A percentile compares a stretch with the other conserved stretches of the same genome.
Conservation (phyloP, 2,329 filamentous ascomycete species). For the Aureobasidium sp. region DNA sequence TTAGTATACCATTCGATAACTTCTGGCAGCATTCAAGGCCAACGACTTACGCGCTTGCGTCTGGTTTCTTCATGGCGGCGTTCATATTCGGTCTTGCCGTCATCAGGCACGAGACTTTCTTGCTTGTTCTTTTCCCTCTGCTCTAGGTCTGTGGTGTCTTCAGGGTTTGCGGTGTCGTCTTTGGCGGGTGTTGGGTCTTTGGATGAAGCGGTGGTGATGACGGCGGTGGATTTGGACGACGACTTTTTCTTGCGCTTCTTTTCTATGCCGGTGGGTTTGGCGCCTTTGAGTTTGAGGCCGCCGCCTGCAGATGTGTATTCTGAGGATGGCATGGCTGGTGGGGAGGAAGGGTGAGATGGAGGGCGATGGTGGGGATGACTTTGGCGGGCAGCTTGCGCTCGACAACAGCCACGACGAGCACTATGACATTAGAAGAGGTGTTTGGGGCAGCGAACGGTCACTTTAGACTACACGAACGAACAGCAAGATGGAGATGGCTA, state of each 20-base stretch:
- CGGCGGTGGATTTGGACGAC: conserved; percentile 23
- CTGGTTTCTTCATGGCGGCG: conserved; percentile 69
- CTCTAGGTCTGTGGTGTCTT: conserved; percentile 1
- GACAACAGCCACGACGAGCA: neutral
- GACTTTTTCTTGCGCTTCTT: conserved; percentile 54
- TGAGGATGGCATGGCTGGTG: conserved; percentile 54
- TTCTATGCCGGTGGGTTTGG: conserved; percentile 51
- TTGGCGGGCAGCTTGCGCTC: neutral
- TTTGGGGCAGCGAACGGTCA: neutral
- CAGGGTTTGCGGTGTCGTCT: neutral
- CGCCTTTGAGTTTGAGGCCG: conserved; percentile 78
- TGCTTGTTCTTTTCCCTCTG: conserved; percentile 12
- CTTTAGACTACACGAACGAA: neutral
- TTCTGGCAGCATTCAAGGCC: neutral
- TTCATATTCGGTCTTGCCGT: conserved; percentile 77
- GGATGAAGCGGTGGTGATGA: conserved; percentile 10
- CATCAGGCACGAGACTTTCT: conserved; percentile 14
- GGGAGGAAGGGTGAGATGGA: neutral
- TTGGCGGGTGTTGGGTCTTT: conserved; percentile 15
- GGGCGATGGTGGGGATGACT: neutral
- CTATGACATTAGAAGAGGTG: neutral
- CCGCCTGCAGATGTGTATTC: conserved; percentile 67
- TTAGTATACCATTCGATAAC: neutral
- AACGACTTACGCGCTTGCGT: conserved; percentile 62
- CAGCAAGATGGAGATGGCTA: neutral